Conservation (phyloP, 106 monocot genomes). For the Platanthera guangdongensis region DNA sequence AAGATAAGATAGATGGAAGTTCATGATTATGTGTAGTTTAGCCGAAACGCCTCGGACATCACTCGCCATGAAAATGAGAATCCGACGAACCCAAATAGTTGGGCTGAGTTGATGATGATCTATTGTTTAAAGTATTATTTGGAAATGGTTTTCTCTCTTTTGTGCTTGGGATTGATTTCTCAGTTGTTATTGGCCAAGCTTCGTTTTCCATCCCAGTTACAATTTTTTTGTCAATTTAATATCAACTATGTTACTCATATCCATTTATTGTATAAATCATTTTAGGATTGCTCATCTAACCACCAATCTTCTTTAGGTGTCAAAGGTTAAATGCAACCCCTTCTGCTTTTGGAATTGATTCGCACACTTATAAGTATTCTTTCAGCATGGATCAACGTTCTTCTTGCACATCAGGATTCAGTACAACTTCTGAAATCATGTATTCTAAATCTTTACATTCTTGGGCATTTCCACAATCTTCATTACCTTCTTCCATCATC, state of each 20-base stretch:
- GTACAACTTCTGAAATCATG: constrained; percentile 17
- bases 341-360: constrained; percentile 11
- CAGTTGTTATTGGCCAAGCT: neutral
- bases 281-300: neutral
- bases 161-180: neutral
- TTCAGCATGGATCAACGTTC: constrained; percentile 19
- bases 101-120: neutral
- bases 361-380: constrained; percentile 13
- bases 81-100: too few relatives aligned
- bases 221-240: neutral
- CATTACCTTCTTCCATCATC: constrained; percentile 64
- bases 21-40: too few relatives aligned
- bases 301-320: constrained; percentile 40
- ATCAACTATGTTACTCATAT: neutral
- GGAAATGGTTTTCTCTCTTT: neutral
- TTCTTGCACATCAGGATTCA: constrained; percentile 8
- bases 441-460: constrained; percentile 57
- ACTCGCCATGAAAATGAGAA: too few relatives aligned
- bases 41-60: too few relatives aligned
- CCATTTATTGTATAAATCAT: neutral
- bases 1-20: too few relatives aligned
- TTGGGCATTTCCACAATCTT: constrained; percentile 79
- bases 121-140: neutral
- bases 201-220: neutral
- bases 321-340: constrained; percentile 49